Conservation (phyloP, 1,284 basidiomycete species). For the Megacollybia platyphylla region DNA sequence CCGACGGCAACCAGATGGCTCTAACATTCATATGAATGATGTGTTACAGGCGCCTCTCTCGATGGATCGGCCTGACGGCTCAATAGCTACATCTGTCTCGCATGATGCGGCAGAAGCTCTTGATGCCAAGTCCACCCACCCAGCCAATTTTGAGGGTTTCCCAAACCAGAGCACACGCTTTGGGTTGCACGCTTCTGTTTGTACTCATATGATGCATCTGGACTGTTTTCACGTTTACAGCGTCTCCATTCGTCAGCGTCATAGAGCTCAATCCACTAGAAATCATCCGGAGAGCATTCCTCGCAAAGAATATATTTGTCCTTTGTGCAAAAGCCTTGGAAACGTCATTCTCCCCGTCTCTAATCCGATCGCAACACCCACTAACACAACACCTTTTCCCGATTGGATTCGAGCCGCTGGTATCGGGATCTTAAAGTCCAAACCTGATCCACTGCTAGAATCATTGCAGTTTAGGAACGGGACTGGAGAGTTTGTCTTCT, state of each 20-base stretch:
- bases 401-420: constrained; percentile 77
- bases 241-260: constrained; percentile 77
- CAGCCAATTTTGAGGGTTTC: constrained; percentile 62
- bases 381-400: constrained; percentile 51
- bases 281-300: constrained; percentile 93
- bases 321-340: constrained; percentile 95
- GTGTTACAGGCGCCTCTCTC: constrained; percentile 53
- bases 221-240: constrained; percentile 91
- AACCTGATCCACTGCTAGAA: constrained; percentile 57
- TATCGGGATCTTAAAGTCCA: constrained; percentile 70
- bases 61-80: constrained; percentile 42
- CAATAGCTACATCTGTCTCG: constrained; percentile 31
- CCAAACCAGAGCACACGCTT: constrained; percentile 64
- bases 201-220: constrained; percentile 96
- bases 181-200: constrained; percentile 83
- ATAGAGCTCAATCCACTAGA: constrained; percentile 81
- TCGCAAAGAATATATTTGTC: constrained; percentile 92
- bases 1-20: constrained; percentile 68
- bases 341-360: constrained; percentile 87
- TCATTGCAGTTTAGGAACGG: constrained; percentile 63
- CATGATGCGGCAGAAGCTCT: constrained; percentile 34
- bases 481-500: constrained; percentile 76
- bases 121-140: constrained; percentile 31
- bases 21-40: constrained; percentile 62
- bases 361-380: constrained; percentile 26